Evolutionary conservation across 805 yeast species (phyloP).

Genomic region (Lipomyces starkeyi): DNA sequence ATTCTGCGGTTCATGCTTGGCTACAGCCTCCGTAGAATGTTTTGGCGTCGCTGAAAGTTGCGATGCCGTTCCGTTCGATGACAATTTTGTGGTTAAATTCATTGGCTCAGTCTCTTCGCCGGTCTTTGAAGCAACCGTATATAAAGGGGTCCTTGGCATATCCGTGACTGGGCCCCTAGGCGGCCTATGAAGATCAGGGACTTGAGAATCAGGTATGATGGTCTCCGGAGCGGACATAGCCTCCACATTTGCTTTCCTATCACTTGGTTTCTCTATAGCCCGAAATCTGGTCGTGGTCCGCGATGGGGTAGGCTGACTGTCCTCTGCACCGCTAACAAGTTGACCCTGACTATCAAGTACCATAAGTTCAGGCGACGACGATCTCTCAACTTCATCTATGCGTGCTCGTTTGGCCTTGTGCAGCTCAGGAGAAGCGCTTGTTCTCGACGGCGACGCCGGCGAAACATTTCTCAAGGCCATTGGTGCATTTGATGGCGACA

Average conservation of each 20-base stretch:
- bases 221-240: neutral
- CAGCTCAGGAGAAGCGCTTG: neutral
- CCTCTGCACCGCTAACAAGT: constrained; percentile 6
- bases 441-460: neutral
- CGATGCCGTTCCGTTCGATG: neutral
- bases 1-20: neutral
- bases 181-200: neutral
- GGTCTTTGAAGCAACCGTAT: neutral
- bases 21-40: neutral
- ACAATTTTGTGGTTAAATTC: neutral
- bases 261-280: neutral
- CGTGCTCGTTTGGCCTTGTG: constrained; percentile 1
- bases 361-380: neutral
- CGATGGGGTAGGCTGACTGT: neutral
- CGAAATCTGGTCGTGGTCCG: neutral
- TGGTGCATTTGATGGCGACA: constrained; percentile 10
- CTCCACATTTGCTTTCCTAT: neutral
- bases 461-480: neutral
- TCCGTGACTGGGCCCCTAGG: neutral
- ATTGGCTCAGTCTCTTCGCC: neutral
- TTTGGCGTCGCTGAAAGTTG: neutral
- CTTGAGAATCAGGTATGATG: neutral
- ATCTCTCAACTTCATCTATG: neutral
- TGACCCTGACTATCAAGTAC: neutral
- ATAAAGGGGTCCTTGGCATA: neutral